phyloP scores from a whole-genome alignment of 164 flowering plant genomes.

The Euptelea pleiosperma region DNA sequence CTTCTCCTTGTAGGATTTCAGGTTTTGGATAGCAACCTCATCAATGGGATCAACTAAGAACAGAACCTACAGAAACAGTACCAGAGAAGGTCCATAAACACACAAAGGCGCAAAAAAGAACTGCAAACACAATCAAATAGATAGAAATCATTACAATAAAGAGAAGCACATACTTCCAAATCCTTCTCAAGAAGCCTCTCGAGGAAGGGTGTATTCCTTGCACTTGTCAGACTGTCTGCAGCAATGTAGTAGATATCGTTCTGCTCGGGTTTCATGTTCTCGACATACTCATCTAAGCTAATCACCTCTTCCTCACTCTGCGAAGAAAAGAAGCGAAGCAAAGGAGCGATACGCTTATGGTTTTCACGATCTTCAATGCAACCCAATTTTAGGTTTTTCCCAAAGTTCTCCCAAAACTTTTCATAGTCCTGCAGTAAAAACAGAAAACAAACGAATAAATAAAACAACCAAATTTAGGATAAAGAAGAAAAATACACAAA shows the following conservation, averaged over 20 bases:
- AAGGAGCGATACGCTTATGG: conserved; percentile 89
- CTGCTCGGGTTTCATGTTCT: conserved; percentile 94
- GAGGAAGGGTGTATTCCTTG: conserved; percentile 81
- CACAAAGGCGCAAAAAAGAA: not conserved
- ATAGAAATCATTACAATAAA: not conserved
- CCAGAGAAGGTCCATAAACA: not conserved
- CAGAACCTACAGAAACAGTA: conserved; percentile 52
- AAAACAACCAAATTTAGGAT: not conserved
- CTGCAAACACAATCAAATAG: not conserved
- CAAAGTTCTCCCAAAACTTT: conserved; percentile 90
- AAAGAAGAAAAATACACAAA: not conserved
- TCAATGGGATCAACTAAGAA: conserved; percentile 93
- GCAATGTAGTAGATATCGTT: conserved; percentile 92
- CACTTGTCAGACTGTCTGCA: conserved; percentile 80
- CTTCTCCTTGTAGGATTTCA: conserved; percentile 91
- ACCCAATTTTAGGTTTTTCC: conserved; percentile 79
- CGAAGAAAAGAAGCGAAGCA: conserved; percentile 87
- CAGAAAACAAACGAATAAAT: not conserved
- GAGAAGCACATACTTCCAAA: conserved; percentile 50
- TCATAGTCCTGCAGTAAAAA: conserved; percentile 71
- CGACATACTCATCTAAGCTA: conserved; percentile 92
- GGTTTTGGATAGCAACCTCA: conserved; percentile 80
- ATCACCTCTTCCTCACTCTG: conserved; percentile 82
- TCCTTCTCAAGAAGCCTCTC: conserved; percentile 78
- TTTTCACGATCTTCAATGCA: conserved; percentile 93